Conservation (phyloP, 768 basidiomycete genomes). For the Xerocomellus amylosporus region DNA sequence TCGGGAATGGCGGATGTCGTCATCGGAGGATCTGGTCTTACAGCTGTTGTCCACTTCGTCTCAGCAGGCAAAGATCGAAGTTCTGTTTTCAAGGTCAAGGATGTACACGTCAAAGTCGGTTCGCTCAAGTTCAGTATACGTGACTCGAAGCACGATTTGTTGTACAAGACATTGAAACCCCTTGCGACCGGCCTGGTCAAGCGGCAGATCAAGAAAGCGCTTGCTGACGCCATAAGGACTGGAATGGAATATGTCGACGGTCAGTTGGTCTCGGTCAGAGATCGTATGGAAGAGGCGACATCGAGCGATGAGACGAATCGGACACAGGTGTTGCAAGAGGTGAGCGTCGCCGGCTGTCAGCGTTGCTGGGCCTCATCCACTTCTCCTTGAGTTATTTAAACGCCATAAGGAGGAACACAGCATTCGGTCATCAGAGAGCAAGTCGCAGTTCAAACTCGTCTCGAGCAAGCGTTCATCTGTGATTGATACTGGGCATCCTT, state of each 20-base stretch:
- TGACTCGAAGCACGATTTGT: slow-evolving; percentile 84
- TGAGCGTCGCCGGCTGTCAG: slow-evolving; percentile 24
- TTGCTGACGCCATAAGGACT: slow-evolving; percentile 66
- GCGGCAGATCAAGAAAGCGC: slow-evolving; percentile 58
- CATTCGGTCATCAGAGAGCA: slow-evolving; percentile 38
- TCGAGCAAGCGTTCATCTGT: slow-evolving; percentile 67
- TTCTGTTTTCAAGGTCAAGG: slow-evolving; percentile 70
- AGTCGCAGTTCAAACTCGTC: slow-evolving; percentile 80
- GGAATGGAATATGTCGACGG: slow-evolving; percentile 87
- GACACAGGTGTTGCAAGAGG: slow-evolving; percentile 58
- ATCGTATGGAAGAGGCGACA: slow-evolving; percentile 68
- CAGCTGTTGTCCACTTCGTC: slow-evolving; percentile 59
- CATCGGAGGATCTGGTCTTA: slow-evolving; percentile 80
- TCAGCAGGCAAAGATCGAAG: slow-evolving; percentile 59
- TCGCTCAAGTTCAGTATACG: slow-evolving; percentile 87
- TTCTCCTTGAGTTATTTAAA: slow-evolving; percentile 49
- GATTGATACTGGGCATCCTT: slow-evolving; percentile 60
- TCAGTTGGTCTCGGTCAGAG: slow-evolving; percentile 85
- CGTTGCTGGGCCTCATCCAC: background rate
- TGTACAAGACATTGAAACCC: slow-evolving; percentile 83
- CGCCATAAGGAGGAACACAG: slow-evolving; percentile 50
- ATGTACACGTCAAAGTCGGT: slow-evolving; percentile 78
- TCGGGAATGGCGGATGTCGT: slow-evolving; percentile 83
- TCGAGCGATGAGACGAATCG: slow-evolving; percentile 38
- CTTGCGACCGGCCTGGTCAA: slow-evolving; percentile 83